Conservation (phyloP, 192 early-diverging fungal genomes). For the Coemansia sp. region DNA sequence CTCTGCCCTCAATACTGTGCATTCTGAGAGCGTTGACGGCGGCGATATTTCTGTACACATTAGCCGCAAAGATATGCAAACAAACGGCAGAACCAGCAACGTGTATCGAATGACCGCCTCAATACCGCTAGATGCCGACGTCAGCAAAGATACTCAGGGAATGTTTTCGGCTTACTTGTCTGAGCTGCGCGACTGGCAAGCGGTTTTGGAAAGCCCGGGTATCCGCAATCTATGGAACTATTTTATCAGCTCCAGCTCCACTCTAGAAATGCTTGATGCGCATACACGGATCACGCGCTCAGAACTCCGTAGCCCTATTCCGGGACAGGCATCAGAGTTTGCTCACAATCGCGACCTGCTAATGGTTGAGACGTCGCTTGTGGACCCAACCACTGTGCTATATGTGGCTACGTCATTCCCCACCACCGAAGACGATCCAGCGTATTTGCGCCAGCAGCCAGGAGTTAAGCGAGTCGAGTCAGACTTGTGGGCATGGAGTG, state of each 20-base stretch:
- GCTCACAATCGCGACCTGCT: conserved; percentile 41
- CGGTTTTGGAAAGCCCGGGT: conserved; percentile 47
- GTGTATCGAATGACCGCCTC: conserved; percentile 47
- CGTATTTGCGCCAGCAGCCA: conserved; percentile 26
- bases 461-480: conserved; percentile 30
- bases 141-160: conserved; percentile 37
- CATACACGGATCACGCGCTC: conserved; percentile 42
- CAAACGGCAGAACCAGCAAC: conserved; percentile 9
- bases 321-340: conserved; percentile 35
- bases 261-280: conserved; percentile 49
- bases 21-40: conserved; percentile 10
- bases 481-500: conserved; percentile 51
- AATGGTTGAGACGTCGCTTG: conserved; percentile 53
- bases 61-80: conserved; percentile 7
- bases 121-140: conserved; percentile 37
- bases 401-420: conserved; percentile 44
- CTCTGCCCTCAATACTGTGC: conserved; percentile 3
- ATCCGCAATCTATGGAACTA: conserved; percentile 52
- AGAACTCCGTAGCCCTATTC: conserved; percentile 34
- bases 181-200: conserved; percentile 55
- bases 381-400: conserved; percentile 51
- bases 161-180: conserved; percentile 38
- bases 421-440: conserved; percentile 37
- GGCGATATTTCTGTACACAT: conserved; percentile 47
- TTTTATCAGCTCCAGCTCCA: conserved; percentile 27